These are phyloP conservation scores for Geotrichum europaeum DNA, from an alignment of 1,139 yeast species.

Conservation along the genomic window DNA sequence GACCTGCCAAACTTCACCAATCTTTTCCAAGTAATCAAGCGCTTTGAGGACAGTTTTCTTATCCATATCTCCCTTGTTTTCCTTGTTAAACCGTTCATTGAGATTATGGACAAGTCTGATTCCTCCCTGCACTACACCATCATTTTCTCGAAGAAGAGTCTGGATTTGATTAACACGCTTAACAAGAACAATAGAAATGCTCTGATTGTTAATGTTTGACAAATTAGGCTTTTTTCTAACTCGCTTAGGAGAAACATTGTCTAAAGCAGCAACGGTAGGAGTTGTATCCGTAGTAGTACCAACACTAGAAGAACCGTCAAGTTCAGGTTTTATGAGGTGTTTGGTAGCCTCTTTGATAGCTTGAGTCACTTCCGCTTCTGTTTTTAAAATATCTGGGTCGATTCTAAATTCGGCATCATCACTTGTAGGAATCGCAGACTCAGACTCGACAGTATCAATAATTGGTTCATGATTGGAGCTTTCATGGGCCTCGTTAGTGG, in stretches of 20 bases:
- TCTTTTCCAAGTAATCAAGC: constrained; percentile 25
- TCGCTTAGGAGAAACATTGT: not conserved
- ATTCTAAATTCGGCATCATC: not conserved
- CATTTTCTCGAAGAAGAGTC: constrained; percentile 29
- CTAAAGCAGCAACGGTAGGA: not conserved
- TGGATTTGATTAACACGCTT: constrained; percentile 33
- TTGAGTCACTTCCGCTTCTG: constrained; percentile 3
- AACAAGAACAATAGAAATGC: constrained; percentile 11
- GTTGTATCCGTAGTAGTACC: not conserved
- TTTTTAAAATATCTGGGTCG: not conserved
- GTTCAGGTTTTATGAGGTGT: not conserved
- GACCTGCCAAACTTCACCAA: constrained; percentile 25
- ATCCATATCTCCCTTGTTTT: constrained; percentile 30
- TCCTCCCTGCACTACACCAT: constrained; percentile 35
- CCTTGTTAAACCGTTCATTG: constrained; percentile 22
- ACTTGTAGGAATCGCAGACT: not conserved
- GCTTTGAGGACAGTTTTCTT: constrained; percentile 32
- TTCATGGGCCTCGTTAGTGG: not conserved
- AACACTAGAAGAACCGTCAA: not conserved
- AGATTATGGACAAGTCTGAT: constrained; percentile 24
- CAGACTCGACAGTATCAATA: not conserved
- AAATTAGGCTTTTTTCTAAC: not conserved
- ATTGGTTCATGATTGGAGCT: not conserved
- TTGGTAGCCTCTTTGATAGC: constrained; percentile 4
- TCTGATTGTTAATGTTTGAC: not conserved